These are phyloP conservation scores for Debaryomyces psychrophilus DNA, from an alignment of 1,139 yeast genomes.

Conservation along the genomic window DNA sequence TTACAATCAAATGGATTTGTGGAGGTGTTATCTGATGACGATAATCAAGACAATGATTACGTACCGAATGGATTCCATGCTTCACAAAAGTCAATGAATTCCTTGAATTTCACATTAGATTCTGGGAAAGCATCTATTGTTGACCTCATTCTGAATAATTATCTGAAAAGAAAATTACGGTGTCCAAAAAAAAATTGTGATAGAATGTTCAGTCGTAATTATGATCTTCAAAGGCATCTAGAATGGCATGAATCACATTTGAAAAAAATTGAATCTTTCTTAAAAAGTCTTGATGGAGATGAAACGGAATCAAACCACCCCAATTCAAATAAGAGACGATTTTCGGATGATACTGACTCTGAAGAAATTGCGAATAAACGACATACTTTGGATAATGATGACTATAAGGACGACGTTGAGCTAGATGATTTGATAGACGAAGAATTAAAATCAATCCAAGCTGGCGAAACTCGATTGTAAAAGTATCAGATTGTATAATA, in stretches of 20 bases:
- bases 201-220: slow-evolving; percentile 48
- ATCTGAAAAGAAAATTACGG: slow-evolving; percentile 32
- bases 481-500: slow-evolving; percentile 12
- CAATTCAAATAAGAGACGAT: slow-evolving; percentile 4
- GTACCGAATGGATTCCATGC: slow-evolving; percentile 12
- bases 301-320: slow-evolving; percentile 10
- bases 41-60: slow-evolving; percentile 15
- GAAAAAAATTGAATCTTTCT: slow-evolving; percentile 34
- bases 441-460: slow-evolving; percentile 29
- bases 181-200: slow-evolving; percentile 55
- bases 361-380: not conserved
- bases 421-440: slow-evolving; percentile 36
- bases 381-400: slow-evolving; percentile 8
- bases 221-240: slow-evolving; percentile 56
- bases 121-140: slow-evolving; percentile 32
- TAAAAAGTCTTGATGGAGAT: slow-evolving; percentile 31
- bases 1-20: slow-evolving; percentile 1
- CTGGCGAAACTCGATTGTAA: slow-evolving; percentile 18
- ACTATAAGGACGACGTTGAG: slow-evolving; percentile 20
- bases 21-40: slow-evolving; percentile 16
- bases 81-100: slow-evolving; percentile 31
- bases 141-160: slow-evolving; percentile 42
- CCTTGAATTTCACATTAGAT: slow-evolving; percentile 26
- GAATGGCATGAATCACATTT: slow-evolving; percentile 54
- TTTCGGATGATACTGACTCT: slow-evolving; percentile 4